phyloP scores from a whole-genome alignment of 306 rosid species.

The Cucurbita pepo region DNA sequence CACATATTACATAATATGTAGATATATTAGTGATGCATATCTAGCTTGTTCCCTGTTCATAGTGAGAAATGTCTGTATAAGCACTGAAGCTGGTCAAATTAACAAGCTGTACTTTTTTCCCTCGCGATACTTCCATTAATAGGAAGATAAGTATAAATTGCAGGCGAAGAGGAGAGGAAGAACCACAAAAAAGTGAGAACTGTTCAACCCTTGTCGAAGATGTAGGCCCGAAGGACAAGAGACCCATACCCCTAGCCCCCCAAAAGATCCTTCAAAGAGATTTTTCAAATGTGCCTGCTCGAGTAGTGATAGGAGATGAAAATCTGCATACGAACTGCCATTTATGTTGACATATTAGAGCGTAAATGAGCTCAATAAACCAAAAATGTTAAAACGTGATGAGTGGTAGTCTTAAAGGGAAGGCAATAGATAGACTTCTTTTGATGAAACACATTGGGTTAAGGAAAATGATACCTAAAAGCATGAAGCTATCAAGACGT shows the following conservation, averaged over 20 bases:
- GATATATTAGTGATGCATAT: not conserved
- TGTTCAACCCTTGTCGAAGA: not conserved
- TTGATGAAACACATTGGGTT: not conserved
- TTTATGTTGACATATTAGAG: not conserved
- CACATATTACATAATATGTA: not conserved
- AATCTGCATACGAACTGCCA: not conserved
- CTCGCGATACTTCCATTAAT: not conserved
- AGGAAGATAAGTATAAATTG: not conserved
- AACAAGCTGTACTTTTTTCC: not conserved
- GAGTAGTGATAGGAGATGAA: not conserved
- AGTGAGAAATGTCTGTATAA: not conserved
- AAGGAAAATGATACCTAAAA: no score
- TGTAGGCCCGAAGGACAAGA: not conserved
- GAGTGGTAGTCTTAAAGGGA: not conserved
- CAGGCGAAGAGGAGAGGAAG: not conserved
- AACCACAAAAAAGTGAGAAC: not conserved
- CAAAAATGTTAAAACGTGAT: not conserved
- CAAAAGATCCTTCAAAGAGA: not conserved
- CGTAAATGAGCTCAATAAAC: not conserved
- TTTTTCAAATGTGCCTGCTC: not conserved
- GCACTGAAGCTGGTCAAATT: not conserved
- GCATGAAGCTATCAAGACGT: not conserved
- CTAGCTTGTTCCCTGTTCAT: not conserved
- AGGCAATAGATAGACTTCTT: not conserved
- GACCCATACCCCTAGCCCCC: not conserved